Percentiles rank a stretch among this genome's conserved stretches.
phyloP scores from a whole-genome alignment of 192 early-diverging fungal species.

The Mortierella antarctica region DNA sequence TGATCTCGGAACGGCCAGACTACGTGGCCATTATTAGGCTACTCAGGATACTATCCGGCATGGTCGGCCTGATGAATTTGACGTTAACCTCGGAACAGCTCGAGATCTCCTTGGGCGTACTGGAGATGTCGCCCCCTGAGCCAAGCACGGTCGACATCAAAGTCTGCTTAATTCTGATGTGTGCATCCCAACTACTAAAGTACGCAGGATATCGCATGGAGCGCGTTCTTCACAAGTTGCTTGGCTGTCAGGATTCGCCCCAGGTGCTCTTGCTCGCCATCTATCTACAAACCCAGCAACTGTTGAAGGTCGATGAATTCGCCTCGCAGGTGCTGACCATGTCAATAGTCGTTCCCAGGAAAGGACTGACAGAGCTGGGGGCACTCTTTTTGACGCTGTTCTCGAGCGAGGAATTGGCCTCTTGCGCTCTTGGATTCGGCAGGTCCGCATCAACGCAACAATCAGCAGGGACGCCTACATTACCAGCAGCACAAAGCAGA shows the following conservation, averaged over 20 bases:
- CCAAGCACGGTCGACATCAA: conserved; percentile 41
- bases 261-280: conserved; percentile 28
- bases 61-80: conserved; percentile 43
- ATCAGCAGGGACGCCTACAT: background rate
- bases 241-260: conserved; percentile 29
- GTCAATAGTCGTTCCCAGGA: conserved; percentile 33
- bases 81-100: conserved; percentile 29
- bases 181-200: conserved; percentile 41
- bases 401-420: conserved; percentile 24
- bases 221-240: conserved; percentile 23
- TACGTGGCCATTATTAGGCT: conserved; percentile 30
- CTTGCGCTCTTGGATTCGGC: conserved; percentile 36
- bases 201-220: conserved; percentile 18
- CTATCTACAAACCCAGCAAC: conserved; percentile 25
- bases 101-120: conserved; percentile 33
- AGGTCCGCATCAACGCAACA: background rate
- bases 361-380: conserved; percentile 29
- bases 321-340: conserved; percentile 38
- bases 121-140: conserved; percentile 35
- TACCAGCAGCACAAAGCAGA: background rate
- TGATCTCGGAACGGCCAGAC: conserved; percentile 19
- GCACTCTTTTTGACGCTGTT: conserved; percentile 22
- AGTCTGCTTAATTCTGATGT: conserved; percentile 43
- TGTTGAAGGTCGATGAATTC: conserved; percentile 35
- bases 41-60: conserved; percentile 42